Evolutionary conservation across 2,329 filamentous ascomycete species (phyloP).

Genomic region (Xylariales sp.): DNA sequence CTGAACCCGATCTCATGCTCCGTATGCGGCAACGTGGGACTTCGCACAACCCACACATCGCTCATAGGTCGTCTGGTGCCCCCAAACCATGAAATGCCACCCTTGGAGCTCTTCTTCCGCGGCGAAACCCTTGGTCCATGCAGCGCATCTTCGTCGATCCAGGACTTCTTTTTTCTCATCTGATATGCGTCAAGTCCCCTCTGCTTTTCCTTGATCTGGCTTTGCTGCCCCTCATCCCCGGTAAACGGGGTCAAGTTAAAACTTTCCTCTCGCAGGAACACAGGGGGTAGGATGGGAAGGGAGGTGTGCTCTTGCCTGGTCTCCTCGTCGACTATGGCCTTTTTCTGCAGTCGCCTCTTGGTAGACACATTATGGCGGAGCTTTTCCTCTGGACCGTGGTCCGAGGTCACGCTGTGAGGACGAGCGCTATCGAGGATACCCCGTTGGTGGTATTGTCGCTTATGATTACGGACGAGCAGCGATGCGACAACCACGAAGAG

Average conservation of each 20-base stretch:
- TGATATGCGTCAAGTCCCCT: slow-evolving; percentile 20
- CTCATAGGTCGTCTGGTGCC: slow-evolving; percentile 13
- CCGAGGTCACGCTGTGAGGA: not conserved
- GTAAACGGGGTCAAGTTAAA: not conserved
- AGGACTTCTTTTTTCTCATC: slow-evolving; percentile 29
- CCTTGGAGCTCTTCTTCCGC: slow-evolving; percentile 11
- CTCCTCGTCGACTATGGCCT: too few species aligned
- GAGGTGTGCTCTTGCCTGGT: too few species aligned
- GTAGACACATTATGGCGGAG: not conserved
- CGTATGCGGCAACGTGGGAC: slow-evolving; percentile 25
- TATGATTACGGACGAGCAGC: not conserved
- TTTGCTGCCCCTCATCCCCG: not conserved
- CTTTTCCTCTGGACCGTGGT: not conserved
- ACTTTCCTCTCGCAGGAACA: not conserved
- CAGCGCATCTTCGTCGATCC: slow-evolving; percentile 48
- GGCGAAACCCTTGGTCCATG: slow-evolving; percentile 40
- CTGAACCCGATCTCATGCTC: slow-evolving; percentile 7
- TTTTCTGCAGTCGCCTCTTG: slow-evolving; percentile 2
- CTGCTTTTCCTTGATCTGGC: slow-evolving; percentile 19
- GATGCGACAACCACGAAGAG: slow-evolving; percentile 30
- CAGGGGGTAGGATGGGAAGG: too few species aligned
- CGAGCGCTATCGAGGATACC: not conserved
- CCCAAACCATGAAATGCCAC: slow-evolving; percentile 13
- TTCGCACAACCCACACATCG: slow-evolving; percentile 13
- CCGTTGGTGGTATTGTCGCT: not conserved